A percentile compares a stretch with the other conserved stretches of the same genome.
Evolutionary conservation across 257 asterid species (phyloP).

Genomic region (Solanum phureja): DNA sequence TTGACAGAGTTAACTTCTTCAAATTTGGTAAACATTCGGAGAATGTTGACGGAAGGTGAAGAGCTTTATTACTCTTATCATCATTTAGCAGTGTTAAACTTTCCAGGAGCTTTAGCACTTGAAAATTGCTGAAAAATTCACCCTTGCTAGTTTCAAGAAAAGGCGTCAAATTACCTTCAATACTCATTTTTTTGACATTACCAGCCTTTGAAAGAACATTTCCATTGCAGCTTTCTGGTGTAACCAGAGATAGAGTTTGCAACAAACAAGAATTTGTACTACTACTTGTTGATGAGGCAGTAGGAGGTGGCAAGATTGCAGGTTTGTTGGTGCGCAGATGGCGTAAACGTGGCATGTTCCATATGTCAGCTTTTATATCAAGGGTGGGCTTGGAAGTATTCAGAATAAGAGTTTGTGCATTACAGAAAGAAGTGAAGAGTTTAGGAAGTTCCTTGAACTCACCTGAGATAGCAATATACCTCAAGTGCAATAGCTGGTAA

Average conservation of each 20-base stretch:
- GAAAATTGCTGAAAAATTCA: too few species aligned
- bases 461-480: not conserved
- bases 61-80: too few species aligned
- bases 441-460: not conserved
- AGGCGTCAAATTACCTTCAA: too few species aligned
- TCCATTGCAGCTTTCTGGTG: constrained; percentile 52
- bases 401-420: not conserved
- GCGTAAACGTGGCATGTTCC: not conserved
- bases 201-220: constrained; percentile 22
- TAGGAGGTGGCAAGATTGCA: constrained; percentile 21
- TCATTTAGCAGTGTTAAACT: too few species aligned
- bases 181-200: too few species aligned
- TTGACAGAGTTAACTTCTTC: too few species aligned
- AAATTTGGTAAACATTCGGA: too few species aligned
- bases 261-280: constrained; percentile 5
- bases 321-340: constrained; percentile 19
- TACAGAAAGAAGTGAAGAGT: not conserved
- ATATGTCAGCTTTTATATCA: not conserved
- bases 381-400: not conserved
- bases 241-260: constrained; percentile 46
- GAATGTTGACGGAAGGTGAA: too few species aligned
- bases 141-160: too few species aligned
- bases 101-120: too few species aligned
- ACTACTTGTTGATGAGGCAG: too few species aligned
- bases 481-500: not conserved